Base-by-base conservation (phyloP, 2,329 filamentous ascomycete species). In the Drechslerella coelobrocha region DNA sequence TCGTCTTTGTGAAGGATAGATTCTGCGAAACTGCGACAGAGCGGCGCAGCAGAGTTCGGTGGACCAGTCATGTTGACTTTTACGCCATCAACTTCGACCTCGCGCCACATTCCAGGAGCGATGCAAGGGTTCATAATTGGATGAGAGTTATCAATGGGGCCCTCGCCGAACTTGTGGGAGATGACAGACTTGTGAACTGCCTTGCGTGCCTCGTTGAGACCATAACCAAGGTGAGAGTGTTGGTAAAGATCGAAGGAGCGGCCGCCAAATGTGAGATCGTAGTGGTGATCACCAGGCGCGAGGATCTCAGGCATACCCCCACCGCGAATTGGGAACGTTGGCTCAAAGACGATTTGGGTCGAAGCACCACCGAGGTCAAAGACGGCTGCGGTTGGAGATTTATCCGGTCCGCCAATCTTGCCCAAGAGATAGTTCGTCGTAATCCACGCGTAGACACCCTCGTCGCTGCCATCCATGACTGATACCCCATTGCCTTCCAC, bases 341-440 rank as follows among this genome's bases (percentile, higher is more conserved):
- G 95, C 82, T 99, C 88, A 80, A 97, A 99, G 75, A 99, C 95
- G 78, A 99, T 97, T 82, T 99, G 94, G 12, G 95, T 99, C 21
- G 92, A 97, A 59, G 94, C 94, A 76, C 94, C 94, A 73, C 94
- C 94, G 52, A 99, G 88, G 78, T 99, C 94, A 77, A 99, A 96
- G 68, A 97, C 87, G 54, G 94, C 94, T 41, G 94, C 95, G 1
- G 94, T 97, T 54, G 91, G 89, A 73, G 86, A 91, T 79, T 92
- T 87, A 78, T 97, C 93, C 1, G 92, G 90, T 9, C 90, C 90
- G 68, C 94, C 94, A 79, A 99, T 97, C 82, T 97, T 97, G 77
- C 93, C 93, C 23, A 99, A 86, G 41, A 99, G 88, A 80, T 99
- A 99, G 84, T 99, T 99, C 74, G 92, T 94, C 5, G 94, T 99